Base-by-base conservation (phyloP, 164 flowering plant genomes). In the Magnolia changhungtana region DNA sequence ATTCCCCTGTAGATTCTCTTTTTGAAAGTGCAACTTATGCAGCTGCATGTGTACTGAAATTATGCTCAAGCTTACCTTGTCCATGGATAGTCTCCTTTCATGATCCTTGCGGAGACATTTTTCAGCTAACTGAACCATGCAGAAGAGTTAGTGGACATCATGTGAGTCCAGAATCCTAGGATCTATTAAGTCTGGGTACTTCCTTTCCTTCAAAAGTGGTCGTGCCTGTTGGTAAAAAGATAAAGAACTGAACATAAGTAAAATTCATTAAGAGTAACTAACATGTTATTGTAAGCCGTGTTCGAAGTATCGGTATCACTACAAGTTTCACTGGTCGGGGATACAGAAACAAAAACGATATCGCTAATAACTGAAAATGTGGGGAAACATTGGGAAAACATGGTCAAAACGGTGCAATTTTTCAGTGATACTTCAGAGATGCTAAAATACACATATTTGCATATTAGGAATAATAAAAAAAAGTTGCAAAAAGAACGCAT, bases 111-210 rank as follows among this genome's bases (percentile, higher is more conserved):
- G 76, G 31, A 92, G 85, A 78, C 96, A 92, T 75, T 82, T 84
- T 74, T 87, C 90, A 37, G 89, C 87, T 4, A 89, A 81, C 20
- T 75, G 83, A 69, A 92, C 96, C 94, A 90, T 88, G 88, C 89
- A 85, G 76, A 84, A 86, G 31, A 92, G 89, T 74, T 92, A 92
- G 76, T 83, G 89, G 64, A 90, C 82, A 81, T 92, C 94, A 77
- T 87, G 86, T 11, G 85, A 82, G 49, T 90, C 90, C 8, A 76
- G 6, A 37, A 89, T 87, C 77, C 86, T 87, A 8, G 73, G 74
- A 65, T 92, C 96, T 2, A 90, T 84, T 55, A 92, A 70, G 72
- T 84, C 86, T 31, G 89, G 92, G 76, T 90, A 92, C 69, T 92
- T 92, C 73, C 82, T 82, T 37, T 87, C 87, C 75, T 86, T 87